phyloP scores from a whole-genome alignment of 148 eudicot genomes.

The Chenopodium berlandieri region DNA sequence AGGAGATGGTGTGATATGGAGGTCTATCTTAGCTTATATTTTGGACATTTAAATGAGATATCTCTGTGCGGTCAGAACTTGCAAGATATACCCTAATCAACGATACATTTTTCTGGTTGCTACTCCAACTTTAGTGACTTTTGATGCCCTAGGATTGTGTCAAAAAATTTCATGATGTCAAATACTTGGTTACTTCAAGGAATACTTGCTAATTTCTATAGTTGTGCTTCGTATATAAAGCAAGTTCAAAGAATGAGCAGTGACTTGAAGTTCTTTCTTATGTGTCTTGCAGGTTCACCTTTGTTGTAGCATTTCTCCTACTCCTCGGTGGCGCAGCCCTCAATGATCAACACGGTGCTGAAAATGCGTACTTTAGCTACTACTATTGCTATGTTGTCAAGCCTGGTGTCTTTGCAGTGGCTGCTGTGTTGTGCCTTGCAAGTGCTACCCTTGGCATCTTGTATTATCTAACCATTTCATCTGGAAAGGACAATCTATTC shows the following conservation, averaged over 20 bases:
- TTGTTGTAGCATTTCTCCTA: constrained; percentile 68
- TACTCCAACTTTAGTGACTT: too few species aligned
- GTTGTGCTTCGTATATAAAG: neutral
- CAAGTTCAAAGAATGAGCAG: neutral
- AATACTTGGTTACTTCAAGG: neutral
- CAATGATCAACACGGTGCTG: constrained; percentile 62
- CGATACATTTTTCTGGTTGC: neutral
- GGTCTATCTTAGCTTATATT: too few species aligned
- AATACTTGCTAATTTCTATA: neutral
- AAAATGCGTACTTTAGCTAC: constrained; percentile 49
- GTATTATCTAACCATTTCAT: constrained; percentile 53
- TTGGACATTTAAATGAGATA: neutral
- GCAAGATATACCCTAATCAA: neutral
- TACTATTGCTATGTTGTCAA: constrained; percentile 72
- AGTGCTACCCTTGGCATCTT: constrained; percentile 66
- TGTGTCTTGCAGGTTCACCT: constrained; percentile 56
- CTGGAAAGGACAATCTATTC: constrained; percentile 42
- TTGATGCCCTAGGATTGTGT: too few species aligned
- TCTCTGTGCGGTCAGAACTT: neutral
- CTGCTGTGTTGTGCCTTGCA: constrained; percentile 60
- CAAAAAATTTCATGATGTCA: neutral
- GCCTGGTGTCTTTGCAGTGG: constrained; percentile 84
- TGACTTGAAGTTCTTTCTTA: neutral
- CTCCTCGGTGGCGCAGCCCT: constrained; percentile 69
- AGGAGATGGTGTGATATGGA: neutral